Percentiles rank a stretch among this genome's conserved stretches.
phyloP scores from a whole-genome alignment of 2,329 filamentous ascomycete genomes.

The Talaromyces pinophilus region DNA sequence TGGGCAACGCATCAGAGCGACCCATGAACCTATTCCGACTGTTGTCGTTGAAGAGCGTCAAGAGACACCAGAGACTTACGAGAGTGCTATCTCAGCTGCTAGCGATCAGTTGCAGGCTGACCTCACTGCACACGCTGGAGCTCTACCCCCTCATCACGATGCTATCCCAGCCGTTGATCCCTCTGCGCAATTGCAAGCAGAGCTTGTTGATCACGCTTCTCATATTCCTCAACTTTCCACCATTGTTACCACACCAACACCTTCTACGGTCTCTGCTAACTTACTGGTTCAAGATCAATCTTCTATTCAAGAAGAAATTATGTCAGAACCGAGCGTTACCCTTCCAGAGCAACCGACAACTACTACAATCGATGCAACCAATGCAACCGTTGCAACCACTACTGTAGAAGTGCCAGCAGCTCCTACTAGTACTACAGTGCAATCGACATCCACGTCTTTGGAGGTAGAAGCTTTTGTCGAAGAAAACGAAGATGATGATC shows the following conservation, averaged over 20 bases:
- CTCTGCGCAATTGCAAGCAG: constrained; percentile 21
- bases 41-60: not conserved
- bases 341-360: not conserved
- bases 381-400: not conserved
- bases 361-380: no score
- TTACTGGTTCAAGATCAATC: constrained; percentile 1
- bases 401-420: not conserved
- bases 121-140: not conserved
- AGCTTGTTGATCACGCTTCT: constrained; percentile 11
- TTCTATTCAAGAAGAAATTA: not conserved
- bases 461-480: not conserved
- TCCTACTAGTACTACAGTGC: not conserved
- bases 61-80: not conserved
- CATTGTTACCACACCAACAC: not conserved
- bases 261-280: constrained; percentile 11
- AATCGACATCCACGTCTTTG: not conserved
- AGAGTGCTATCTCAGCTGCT: not conserved
- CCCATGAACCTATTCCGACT: not conserved
- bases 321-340: not conserved
- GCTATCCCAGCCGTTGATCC: not conserved
- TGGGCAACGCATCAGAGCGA: constrained; percentile 1
- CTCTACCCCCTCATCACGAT: not conserved
- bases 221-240: not conserved
- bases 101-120: constrained; percentile 16
- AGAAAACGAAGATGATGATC: constrained; percentile 6